Evolutionary conservation across 768 basidiomycete genomes (phyloP).

Genomic region (Mycena kentingensis): DNA sequence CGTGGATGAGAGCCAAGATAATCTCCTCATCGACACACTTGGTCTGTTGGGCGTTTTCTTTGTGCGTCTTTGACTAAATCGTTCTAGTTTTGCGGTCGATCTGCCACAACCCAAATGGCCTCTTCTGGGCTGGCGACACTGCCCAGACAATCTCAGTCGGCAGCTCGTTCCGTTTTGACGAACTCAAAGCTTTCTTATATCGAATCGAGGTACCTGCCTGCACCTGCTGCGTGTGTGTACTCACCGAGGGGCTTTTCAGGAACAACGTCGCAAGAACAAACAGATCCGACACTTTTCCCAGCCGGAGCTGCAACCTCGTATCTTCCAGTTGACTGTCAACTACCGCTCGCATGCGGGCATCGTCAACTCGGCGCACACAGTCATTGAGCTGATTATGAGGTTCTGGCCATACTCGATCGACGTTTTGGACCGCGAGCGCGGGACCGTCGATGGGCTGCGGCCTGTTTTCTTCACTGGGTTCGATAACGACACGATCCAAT

Average conservation of each 20-base stretch:
- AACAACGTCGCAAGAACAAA: not conserved
- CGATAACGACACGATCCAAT: conserved; percentile 44
- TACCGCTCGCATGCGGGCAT: conserved; percentile 77
- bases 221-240: not conserved
- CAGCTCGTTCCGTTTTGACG: conserved; percentile 71
- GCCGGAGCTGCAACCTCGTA: conserved; percentile 28
- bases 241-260: not conserved
- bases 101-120: conserved; percentile 64
- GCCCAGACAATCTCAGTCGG: conserved; percentile 78
- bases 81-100: conserved; percentile 58
- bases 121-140: conserved; percentile 84
- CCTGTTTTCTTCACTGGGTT: conserved; percentile 60
- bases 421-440: conserved; percentile 53
- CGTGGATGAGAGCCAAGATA: conserved; percentile 75
- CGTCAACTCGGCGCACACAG: conserved; percentile 66
- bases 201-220: conserved; percentile 52
- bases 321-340: conserved; percentile 64
- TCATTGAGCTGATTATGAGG: conserved; percentile 59
- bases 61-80: not conserved
- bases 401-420: conserved; percentile 74
- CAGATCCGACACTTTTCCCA: not conserved
- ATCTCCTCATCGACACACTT: conserved; percentile 64
- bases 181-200: conserved; percentile 67
- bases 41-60: conserved; percentile 36
- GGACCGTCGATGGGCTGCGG: conserved; percentile 52